phyloP scores from a whole-genome alignment of 2,329 filamentous ascomycete genomes.

The Penicillium sp. region DNA sequence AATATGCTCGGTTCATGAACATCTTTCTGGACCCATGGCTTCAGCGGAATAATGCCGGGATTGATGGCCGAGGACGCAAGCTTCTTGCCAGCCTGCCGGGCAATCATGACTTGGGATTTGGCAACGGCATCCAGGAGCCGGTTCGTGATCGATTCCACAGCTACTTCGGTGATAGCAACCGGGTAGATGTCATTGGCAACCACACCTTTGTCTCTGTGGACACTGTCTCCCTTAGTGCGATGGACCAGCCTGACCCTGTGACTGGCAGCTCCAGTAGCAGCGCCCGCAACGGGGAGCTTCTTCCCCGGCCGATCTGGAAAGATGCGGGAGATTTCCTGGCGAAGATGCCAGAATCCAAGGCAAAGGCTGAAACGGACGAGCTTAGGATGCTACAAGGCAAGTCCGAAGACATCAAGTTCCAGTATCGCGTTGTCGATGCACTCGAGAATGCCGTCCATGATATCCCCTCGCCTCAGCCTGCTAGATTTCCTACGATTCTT shows the following conservation, averaged over 20 bases:
- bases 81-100: conserved; percentile 83
- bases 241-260: conserved; percentile 53
- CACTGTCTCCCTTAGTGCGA: conserved; percentile 79
- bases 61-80: conserved; percentile 66
- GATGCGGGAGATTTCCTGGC: conserved; percentile 75
- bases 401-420: conserved; percentile 54
- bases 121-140: conserved; percentile 72
- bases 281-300: conserved; percentile 46
- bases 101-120: conserved; percentile 94
- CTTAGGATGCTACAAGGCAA: conserved; percentile 63
- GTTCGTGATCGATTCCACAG: conserved; percentile 80
- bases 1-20: conserved; percentile 80
- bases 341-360: conserved; percentile 61
- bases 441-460: conserved; percentile 41
- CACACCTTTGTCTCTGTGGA: conserved; percentile 94
- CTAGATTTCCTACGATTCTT: conserved; percentile 78
- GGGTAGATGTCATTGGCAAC: conserved; percentile 87
- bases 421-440: conserved; percentile 60
- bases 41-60: conserved; percentile 53
- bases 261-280: conserved; percentile 49
- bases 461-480: conserved; percentile 22
- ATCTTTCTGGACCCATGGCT: conserved; percentile 77
- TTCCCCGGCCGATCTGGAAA: conserved; percentile 65
- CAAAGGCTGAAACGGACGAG: conserved; percentile 66
- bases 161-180: conserved; percentile 88